Percentiles rank a stretch among this genome's conserved stretches.
Conservation (phyloP, 2,329 filamentous ascomycete genomes). For the Chrysosporium keratinophilum region DNA sequence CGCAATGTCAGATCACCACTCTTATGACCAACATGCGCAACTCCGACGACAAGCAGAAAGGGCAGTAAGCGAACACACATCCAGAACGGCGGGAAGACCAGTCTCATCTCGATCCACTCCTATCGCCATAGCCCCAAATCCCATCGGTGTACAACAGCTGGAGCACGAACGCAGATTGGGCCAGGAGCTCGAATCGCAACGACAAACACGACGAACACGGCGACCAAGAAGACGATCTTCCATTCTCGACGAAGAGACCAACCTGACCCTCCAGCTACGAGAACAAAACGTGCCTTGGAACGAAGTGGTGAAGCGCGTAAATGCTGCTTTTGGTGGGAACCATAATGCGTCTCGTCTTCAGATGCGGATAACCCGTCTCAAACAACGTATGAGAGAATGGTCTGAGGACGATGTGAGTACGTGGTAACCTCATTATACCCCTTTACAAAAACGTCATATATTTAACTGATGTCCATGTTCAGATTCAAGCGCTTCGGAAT, state of each 20-base stretch:
- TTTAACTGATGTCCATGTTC: constrained; percentile 5
- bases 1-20: constrained; percentile 1
- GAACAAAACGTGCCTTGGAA: constrained; percentile 32
- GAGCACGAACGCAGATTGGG: constrained; percentile 28
- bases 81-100: constrained; percentile 19
- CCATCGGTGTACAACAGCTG: constrained; percentile 31
- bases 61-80: constrained; percentile 17
- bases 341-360: constrained; percentile 33
- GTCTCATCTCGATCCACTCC: constrained; percentile 23
- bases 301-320: constrained; percentile 29
- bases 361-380: constrained; percentile 31
- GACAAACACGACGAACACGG: constrained; percentile 17
- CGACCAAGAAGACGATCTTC: constrained; percentile 20
- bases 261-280: constrained; percentile 30
- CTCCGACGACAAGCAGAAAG: constrained; percentile 17
- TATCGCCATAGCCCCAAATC: constrained; percentile 32
- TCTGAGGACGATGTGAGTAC: constrained; percentile 38
- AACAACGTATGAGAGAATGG: constrained; percentile 30
- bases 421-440: constrained; percentile 20
- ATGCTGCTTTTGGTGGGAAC: constrained; percentile 30
- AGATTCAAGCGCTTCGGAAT: constrained; percentile 30
- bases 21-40: constrained; percentile 1
- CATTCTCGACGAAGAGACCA: constrained; percentile 32
- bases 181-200: constrained; percentile 21
- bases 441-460: constrained; percentile 8